Conservation (phyloP, 2,329 filamentous ascomycete genomes). For the Camptophora hylomeconis region DNA sequence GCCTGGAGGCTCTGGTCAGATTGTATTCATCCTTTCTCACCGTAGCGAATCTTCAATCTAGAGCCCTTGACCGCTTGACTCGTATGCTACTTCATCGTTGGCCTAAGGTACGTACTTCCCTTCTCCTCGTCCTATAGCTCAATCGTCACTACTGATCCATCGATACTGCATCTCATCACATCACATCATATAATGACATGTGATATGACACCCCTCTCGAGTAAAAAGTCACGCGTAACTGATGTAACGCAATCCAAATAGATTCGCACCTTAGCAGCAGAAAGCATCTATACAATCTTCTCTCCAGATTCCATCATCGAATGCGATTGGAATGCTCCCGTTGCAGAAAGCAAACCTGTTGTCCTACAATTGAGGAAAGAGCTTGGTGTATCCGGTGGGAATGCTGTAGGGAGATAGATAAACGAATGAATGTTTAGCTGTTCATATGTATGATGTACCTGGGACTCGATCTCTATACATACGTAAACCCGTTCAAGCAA, state of each 20-base stretch:
- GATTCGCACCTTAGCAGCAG: too few relatives aligned
- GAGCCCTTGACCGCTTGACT: conserved; percentile 13
- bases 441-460: too few relatives aligned
- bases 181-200: too few relatives aligned
- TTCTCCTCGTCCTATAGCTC: conserved; percentile 1
- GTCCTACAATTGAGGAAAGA: conserved; percentile 13
- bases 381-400: conserved; percentile 10
- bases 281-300: conserved; percentile 13
- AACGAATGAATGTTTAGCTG: too few relatives aligned
- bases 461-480: too few relatives aligned
- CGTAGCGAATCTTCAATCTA: conserved; percentile 4
- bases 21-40: conserved; percentile 44
- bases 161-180: too few relatives aligned
- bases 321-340: conserved; percentile 13
- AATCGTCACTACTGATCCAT: not conserved
- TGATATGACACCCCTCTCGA: conserved; percentile 5
- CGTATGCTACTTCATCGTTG: conserved; percentile 15
- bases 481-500: too few relatives aligned
- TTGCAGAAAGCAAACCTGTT: conserved; percentile 10
- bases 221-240: too few relatives aligned
- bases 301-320: conserved; percentile 10
- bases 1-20: conserved; percentile 66
- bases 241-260: too few relatives aligned
- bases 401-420: too few relatives aligned
- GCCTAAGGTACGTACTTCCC: conserved; percentile 15